Percentiles rank a stretch among this genome's conserved stretches.
These are phyloP conservation scores for Termitomyces titanicus DNA, from an alignment of 768 basidiomycete species.

Conservation along the genomic window DNA sequence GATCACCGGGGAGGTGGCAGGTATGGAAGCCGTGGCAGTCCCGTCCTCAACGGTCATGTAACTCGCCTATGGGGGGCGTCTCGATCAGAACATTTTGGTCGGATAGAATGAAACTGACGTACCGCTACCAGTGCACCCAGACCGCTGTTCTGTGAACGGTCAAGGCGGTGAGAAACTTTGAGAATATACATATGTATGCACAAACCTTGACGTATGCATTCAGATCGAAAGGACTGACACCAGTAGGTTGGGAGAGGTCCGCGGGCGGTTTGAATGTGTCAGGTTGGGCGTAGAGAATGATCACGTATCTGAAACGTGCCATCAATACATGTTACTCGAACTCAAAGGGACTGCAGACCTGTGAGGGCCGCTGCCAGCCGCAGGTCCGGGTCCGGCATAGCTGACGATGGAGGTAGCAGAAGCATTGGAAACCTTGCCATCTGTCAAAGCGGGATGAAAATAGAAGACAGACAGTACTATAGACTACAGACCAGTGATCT, in stretches of 20 bases:
- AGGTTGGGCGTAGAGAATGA: conserved; percentile 65
- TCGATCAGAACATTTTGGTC: neutral
- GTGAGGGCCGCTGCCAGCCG: conserved; percentile 69
- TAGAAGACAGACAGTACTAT: neutral
- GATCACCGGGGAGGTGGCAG: conserved; percentile 62
- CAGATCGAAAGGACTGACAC: conserved; percentile 56
- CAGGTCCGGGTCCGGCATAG: conserved; percentile 72
- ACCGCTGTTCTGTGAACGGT: conserved; percentile 37
- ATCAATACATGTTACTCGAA: neutral
- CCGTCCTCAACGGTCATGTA: conserved; percentile 78
- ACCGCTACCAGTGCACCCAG: conserved; percentile 64
- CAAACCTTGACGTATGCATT: conserved; percentile 52
- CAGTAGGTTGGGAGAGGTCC: conserved; percentile 45
- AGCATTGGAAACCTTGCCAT: conserved; percentile 35
- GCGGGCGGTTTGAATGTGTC: conserved; percentile 56
- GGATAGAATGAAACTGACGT: conserved; percentile 7
- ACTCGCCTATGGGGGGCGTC: conserved; percentile 45
- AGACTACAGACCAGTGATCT: conserved; percentile 34
- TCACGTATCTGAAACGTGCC: conserved; percentile 51
- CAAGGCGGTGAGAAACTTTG: neutral
- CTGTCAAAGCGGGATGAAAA: conserved; percentile 14
- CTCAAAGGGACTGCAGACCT: conserved; percentile 38
- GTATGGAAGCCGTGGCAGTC: conserved; percentile 44
- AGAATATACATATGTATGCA: neutral
- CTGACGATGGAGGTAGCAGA: conserved; percentile 51